phyloP scores from a whole-genome alignment of 768 basidiomycete genomes.

The Gyrodon lividus region DNA sequence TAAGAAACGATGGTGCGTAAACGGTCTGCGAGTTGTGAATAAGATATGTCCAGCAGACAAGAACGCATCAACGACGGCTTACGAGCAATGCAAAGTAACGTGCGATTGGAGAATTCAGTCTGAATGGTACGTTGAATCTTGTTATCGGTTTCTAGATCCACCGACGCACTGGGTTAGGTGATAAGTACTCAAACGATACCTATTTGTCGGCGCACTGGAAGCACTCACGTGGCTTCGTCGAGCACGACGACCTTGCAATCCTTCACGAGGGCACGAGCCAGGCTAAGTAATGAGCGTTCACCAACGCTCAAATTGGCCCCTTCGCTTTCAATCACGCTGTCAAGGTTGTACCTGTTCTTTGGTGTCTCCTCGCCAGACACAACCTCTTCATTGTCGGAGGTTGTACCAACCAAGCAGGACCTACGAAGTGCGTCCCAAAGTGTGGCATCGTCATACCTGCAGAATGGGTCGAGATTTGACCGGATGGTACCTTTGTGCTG shows the following conservation, averaged over 20 bases:
- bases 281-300: conserved; percentile 47
- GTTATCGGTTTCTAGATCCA: conserved; percentile 48
- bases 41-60: neutral
- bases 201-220: neutral
- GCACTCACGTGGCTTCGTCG: conserved; percentile 40
- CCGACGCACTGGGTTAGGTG: conserved; percentile 31
- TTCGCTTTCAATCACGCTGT: conserved; percentile 51
- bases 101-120: conserved; percentile 47
- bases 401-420: conserved; percentile 43
- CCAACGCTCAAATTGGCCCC: conserved; percentile 51
- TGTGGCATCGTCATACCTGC: conserved; percentile 57
- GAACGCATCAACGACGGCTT: conserved; percentile 27
- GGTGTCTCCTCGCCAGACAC: conserved; percentile 14
- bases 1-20: conserved; percentile 55
- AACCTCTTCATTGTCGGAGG: conserved; percentile 18
- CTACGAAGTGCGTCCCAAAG: conserved; percentile 78
- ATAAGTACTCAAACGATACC: conserved; percentile 33
- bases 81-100: conserved; percentile 50
- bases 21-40: conserved; percentile 32
- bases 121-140: conserved; percentile 50
- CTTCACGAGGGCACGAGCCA: conserved; percentile 55
- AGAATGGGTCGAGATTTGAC: conserved; percentile 61
- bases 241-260: conserved; percentile 49
- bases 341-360: conserved; percentile 45
- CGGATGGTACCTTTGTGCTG: conserved; percentile 51